A percentile compares a stretch with the other conserved stretches of the same genome.
These are phyloP conservation scores for Trichoderma sp. DNA, from an alignment of 2,329 filamentous ascomycete species.

Conservation along the genomic window DNA sequence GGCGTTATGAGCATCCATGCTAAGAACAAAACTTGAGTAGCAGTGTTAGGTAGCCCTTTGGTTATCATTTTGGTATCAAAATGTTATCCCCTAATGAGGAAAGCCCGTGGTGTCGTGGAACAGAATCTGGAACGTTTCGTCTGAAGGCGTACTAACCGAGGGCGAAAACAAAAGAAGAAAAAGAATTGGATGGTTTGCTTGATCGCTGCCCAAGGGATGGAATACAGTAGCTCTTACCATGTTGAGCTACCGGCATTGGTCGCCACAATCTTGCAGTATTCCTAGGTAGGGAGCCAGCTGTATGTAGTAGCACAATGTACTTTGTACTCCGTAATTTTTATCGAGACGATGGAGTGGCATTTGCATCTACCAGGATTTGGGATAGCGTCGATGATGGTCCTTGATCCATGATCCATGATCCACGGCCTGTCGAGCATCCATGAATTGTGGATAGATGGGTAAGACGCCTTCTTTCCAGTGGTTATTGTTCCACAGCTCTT, in stretches of 20 bases:
- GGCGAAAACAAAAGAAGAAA: not conserved
- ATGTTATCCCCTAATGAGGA: not conserved
- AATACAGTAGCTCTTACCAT: not conserved
- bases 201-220: conserved; percentile 10
- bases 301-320: not conserved
- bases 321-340: not conserved
- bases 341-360: not conserved
- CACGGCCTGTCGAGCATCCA: not conserved
- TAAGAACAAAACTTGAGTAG: not conserved
- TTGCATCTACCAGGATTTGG: conserved; percentile 1
- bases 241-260: conserved; percentile 16
- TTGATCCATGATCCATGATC: conserved; percentile 7
- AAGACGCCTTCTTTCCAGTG: not conserved
- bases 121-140: not conserved
- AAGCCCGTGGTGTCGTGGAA: not conserved
- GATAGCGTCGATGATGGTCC: conserved; percentile 10
- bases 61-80: not conserved
- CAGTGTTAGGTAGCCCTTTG: not conserved
- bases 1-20: not conserved
- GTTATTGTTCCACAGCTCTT: not conserved
- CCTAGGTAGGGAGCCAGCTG: not conserved
- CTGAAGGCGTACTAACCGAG: not conserved
- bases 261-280: conserved; percentile 4
- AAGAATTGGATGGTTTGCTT: not conserved
- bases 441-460: not conserved